phyloP scores from a whole-genome alignment of 2,329 filamentous ascomycete genomes.

The Geosmithia morbida region DNA sequence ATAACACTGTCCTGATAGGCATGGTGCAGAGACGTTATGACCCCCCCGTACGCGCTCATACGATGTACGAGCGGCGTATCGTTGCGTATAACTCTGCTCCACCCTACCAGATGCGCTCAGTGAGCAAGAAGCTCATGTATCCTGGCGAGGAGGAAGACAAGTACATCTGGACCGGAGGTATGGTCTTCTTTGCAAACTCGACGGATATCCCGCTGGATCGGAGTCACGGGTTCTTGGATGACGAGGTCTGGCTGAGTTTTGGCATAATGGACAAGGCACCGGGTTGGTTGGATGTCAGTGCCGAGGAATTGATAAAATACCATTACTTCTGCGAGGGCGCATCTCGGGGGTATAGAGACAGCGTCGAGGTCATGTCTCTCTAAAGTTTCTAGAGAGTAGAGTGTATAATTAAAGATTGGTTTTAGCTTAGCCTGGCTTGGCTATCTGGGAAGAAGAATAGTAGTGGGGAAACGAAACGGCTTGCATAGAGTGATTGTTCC shows the following conservation, averaged over 20 bases:
- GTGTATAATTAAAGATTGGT: not conserved
- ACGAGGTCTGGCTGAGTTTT: conserved; percentile 3
- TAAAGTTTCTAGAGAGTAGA: not conserved
- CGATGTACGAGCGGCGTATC: conserved; percentile 2
- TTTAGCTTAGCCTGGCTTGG: not conserved
- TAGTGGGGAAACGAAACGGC: too few relatives aligned
- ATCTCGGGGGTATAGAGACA: not conserved
- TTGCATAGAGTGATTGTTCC: too few relatives aligned
- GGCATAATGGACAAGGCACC: conserved; percentile 1
- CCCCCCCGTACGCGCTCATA: not conserved
- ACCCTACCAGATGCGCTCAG: conserved; percentile 2
- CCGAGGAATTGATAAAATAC: not conserved
- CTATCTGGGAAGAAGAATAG: not conserved
- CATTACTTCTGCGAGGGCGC: conserved; percentile 2
- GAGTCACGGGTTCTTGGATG: conserved; percentile 2
- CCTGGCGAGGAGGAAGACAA: conserved; percentile 2
- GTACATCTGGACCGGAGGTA: conserved; percentile 2
- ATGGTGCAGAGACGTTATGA: conserved; percentile 2
- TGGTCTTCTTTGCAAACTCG: conserved; percentile 1
- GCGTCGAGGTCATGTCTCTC: not conserved
- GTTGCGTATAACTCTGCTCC: not conserved
- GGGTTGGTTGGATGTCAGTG: conserved; percentile 2
- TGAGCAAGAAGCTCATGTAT: conserved; percentile 1
- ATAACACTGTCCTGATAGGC: conserved; percentile 3
- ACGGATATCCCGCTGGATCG: not conserved